These are phyloP conservation scores for Opeltia flavorubescens DNA, from an alignment of 495 filamentous ascomycete species.

Conservation along the genomic window DNA sequence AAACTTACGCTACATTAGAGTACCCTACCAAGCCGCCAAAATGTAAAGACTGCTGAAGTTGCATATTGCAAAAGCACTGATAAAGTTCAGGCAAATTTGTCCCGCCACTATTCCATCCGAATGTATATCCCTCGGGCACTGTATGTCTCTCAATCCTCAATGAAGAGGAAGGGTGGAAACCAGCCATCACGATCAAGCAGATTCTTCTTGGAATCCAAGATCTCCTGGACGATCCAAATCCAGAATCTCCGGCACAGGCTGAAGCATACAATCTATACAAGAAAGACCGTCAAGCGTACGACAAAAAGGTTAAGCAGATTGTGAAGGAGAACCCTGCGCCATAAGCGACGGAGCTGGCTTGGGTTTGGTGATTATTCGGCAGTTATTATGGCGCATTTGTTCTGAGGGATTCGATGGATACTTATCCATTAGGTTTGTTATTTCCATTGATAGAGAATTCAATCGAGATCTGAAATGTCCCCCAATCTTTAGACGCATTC, in stretches of 20 bases:
- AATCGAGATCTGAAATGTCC: no score
- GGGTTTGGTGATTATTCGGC: no score
- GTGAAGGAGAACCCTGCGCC: conserved; percentile 76
- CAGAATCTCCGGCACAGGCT: conserved; percentile 90
- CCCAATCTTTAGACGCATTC: no score
- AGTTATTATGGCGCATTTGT: no score
- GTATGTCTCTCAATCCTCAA: conserved; percentile 97
- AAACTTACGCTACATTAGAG: conserved; percentile 41
- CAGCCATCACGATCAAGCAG: conserved; percentile 94
- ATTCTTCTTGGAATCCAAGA: conserved; percentile 94
- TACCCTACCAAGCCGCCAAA: conserved; percentile 98
- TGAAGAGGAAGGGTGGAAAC: conserved; percentile 97
- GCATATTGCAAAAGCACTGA: neutral
- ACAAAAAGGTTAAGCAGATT: conserved; percentile 70
- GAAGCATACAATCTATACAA: conserved; percentile 97
- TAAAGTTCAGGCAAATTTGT: conserved; percentile 71
- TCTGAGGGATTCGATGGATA: no score
- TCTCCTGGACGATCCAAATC: conserved; percentile 90
- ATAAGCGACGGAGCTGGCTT: conserved; percentile 25
- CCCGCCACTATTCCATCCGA: conserved; percentile 94
- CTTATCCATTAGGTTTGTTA: no score
- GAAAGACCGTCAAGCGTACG: conserved; percentile 76
- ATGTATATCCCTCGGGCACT: conserved; percentile 96
- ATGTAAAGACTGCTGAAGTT: conserved; percentile 42
- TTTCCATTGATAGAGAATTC: no score